phyloP scores from a whole-genome alignment of 129 eudicot genomes.

The Lactuca sativa region DNA sequence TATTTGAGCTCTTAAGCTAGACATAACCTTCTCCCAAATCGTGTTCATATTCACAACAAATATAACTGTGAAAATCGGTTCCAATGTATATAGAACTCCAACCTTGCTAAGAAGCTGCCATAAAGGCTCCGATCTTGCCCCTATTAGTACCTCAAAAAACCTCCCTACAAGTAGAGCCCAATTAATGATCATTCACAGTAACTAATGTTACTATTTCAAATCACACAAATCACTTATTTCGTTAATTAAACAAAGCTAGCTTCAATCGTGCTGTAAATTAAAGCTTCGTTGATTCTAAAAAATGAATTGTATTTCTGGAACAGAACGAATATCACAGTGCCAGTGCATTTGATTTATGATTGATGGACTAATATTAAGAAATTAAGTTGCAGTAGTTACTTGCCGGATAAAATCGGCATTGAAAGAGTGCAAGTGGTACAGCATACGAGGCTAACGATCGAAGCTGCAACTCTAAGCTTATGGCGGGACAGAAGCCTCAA shows the following conservation, averaged over 20 bases:
- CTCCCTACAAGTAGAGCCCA: constrained; percentile 58
- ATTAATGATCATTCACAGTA: constrained; percentile 3
- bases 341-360: neutral
- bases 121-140: constrained; percentile 74
- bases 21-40: constrained; percentile 98
- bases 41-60: constrained; percentile 84
- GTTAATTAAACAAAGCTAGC: neutral
- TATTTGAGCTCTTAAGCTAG: constrained; percentile 90
- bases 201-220: neutral
- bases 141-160: constrained; percentile 86
- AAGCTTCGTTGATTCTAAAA: neutral
- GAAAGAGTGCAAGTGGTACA: constrained; percentile 78
- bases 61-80: constrained; percentile 80
- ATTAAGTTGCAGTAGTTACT: neutral
- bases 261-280: constrained; percentile 13
- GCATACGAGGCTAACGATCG: constrained; percentile 52
- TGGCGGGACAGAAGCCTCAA: constrained; percentile 59
- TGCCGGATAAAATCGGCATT: constrained; percentile 85
- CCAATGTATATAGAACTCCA: constrained; percentile 68
- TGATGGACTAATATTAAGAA: constrained; percentile 3
- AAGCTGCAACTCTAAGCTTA: constrained; percentile 59
- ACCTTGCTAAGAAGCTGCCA: constrained; percentile 72
- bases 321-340: neutral
- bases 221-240: neutral
- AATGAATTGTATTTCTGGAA: neutral